Evolutionary conservation across 176 grass and related monocot genomes (phyloP).

Genomic region (Puya raimondii): DNA sequence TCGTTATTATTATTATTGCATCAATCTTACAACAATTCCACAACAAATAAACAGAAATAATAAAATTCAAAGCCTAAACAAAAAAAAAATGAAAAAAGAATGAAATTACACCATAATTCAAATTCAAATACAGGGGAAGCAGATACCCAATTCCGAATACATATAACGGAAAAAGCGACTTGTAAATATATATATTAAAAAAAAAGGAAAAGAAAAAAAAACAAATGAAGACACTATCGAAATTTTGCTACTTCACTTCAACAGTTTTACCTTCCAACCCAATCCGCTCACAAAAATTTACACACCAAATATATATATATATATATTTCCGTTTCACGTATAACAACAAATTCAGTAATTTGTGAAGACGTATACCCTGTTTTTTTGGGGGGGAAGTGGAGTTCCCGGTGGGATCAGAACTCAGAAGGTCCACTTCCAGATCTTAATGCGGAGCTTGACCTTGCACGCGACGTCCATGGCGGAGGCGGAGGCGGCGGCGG

Average conservation of each 20-base stretch:
- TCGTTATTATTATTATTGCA: too few relatives aligned
- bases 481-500: conserved; percentile 9
- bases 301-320: background rate
- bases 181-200: too few relatives aligned
- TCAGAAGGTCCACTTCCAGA: conserved; percentile 99
- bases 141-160: background rate
- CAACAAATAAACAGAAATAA: background rate
- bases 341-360: background rate
- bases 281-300: background rate
- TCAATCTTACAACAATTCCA: background rate
- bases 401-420: conserved; percentile 36
- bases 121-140: background rate
- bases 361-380: too few relatives aligned
- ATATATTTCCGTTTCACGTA: background rate
- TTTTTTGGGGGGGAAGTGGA: background rate
- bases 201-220: background rate
- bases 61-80: background rate
- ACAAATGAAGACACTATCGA: background rate
- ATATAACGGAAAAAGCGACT: background rate
- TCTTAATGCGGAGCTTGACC: conserved; percentile 94
- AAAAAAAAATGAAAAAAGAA: too few relatives aligned
- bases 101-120: background rate
- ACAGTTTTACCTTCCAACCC: too few relatives aligned
- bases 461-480: conserved; percentile 42
- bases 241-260: too few relatives aligned